A percentile compares a stretch with the other conserved stretches of the same genome.
phyloP scores from a whole-genome alignment of 441 rosid genomes.

The Erysimum cheiri region DNA sequence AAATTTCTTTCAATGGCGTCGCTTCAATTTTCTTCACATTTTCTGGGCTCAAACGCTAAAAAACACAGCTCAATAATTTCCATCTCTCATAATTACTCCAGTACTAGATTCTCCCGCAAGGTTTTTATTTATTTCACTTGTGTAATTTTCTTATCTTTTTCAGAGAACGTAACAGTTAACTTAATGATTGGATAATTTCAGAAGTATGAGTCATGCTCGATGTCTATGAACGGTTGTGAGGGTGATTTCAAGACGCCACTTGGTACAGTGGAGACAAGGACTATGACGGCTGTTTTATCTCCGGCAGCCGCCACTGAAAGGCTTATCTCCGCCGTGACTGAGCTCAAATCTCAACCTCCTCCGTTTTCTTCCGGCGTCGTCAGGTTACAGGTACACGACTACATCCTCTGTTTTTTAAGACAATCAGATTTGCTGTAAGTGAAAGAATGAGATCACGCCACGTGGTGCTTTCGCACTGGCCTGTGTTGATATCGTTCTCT shows the following conservation, averaged over 20 bases:
- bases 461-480: conserved; percentile 54
- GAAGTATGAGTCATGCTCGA: conserved; percentile 47
- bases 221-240: conserved; percentile 76
- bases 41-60: conserved; percentile 46
- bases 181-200: conserved; percentile 34
- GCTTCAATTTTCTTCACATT: conserved; percentile 42
- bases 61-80: conserved; percentile 36
- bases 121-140: conserved; percentile 21
- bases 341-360: conserved; percentile 64
- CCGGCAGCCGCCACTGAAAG: conserved; percentile 62
- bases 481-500: conserved; percentile 9
- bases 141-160: background rate
- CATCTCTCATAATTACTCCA: conserved; percentile 26
- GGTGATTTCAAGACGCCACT: conserved; percentile 56
- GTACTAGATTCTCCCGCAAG: conserved; percentile 46
- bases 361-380: conserved; percentile 62
- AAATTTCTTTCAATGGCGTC: too few relatives aligned
- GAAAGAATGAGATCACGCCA: conserved; percentile 50
- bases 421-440: background rate
- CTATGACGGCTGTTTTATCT: conserved; percentile 54
- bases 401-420: background rate
- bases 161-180: background rate
- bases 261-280: conserved; percentile 60
- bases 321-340: conserved; percentile 57
- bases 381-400: conserved; percentile 67